A percentile compares a stretch with the other conserved stretches of the same genome.
Evolutionary conservation across 371 early-diverging fungal genomes (phyloP).

Genomic region (Smittium culicis): DNA sequence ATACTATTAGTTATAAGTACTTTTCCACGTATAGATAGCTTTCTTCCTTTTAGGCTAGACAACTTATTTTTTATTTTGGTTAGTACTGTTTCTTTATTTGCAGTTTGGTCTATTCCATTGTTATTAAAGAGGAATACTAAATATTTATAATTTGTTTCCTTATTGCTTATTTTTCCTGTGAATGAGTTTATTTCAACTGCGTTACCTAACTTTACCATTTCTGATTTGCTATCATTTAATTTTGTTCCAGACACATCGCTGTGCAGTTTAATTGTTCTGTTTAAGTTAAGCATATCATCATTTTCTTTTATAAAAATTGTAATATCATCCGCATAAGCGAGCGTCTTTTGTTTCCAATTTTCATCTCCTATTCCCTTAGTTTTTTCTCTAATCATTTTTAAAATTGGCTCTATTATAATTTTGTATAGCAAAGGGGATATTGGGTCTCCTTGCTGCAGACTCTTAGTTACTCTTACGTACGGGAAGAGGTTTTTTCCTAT

Average conservation of each 20-base stretch:
- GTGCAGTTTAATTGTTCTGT: neutral
- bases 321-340: constrained; percentile 15
- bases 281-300: neutral
- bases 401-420: constrained; percentile 12
- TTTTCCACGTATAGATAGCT: neutral
- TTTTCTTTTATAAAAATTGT: constrained; percentile 1
- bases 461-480: constrained; percentile 5
- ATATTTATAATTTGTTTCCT: neutral
- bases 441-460: constrained; percentile 15
- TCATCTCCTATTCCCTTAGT: neutral
- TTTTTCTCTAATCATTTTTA: neutral
- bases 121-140: neutral
- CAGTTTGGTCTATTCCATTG: neutral
- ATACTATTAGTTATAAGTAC: neutral
- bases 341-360: neutral
- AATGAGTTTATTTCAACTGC: neutral
- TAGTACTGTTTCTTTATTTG: neutral
- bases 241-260: constrained; percentile 6
- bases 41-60: neutral
- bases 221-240: constrained; percentile 13
- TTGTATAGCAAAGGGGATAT: constrained; percentile 16
- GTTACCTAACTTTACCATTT: constrained; percentile 11
- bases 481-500: neutral
- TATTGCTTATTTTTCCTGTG: neutral
- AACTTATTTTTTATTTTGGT: neutral